Evolutionary conservation across 2,329 filamentous ascomycete species (phyloP), one percentile per base, ranked within the genome.

Genomic region (Stagonosporopsis tanaceti): DNA sequence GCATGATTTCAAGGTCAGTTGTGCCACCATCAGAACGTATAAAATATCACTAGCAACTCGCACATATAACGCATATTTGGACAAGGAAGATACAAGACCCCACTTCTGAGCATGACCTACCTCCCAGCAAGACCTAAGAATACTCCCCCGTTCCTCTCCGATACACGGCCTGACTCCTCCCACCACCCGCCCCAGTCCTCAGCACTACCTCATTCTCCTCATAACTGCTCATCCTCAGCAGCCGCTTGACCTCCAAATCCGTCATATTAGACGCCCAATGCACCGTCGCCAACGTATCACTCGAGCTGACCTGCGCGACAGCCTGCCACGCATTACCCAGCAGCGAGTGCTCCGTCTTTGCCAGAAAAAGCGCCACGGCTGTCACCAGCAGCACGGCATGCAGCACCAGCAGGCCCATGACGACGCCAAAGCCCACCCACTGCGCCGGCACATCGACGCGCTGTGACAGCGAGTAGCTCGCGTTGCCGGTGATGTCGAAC

Each of bases 281-380:
- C 30, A 59, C 24, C 8, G 45, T 57, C 12, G 47, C 35, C 9
- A 54, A 44, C 1, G 38, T 59, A 40, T 62, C 52, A 4, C 42
- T 53, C 12, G 53, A 55, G 9, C 45, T 42, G 8, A 60, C 53
- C 30, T 64, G 61, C 3, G 55, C 25, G 8, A 27, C 25, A 27
- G 25, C 25, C 25, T 27, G 25, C 25, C 50, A 59, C 25, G 58
- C 51, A 24, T 61, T 61, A 1, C 59, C 59, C 2, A 63, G 53
- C 4, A 63, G 50, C 24, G 55, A 61, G 32, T 57, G 45, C n/a
- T 57, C 42, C 5, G 61, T 59, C 15, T 53, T 34, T 4, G 24
- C 38, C 1, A 57, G 24, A 15, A 61, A 61, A 7, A 62, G 14
- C 6, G 45, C 25, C 0, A 57, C 17, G 2, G 50, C 51, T 7